These are phyloP conservation scores for Chlorella sp. DNA, from an alignment of 139 green algal species.

Conservation along the genomic window DNA sequence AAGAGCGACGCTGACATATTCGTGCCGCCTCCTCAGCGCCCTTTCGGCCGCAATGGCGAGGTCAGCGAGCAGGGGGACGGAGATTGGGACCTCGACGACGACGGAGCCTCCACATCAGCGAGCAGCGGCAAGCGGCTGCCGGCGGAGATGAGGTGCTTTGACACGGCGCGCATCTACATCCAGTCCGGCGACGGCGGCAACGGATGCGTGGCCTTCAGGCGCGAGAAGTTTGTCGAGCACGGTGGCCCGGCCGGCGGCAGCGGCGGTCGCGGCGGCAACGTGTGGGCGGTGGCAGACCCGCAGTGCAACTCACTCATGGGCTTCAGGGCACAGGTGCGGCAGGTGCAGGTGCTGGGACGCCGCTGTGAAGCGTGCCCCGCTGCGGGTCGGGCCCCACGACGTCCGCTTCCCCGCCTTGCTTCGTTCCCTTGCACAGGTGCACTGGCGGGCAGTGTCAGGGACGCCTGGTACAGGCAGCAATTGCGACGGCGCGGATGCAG, in stretches of 20 bases:
- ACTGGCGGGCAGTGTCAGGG: slow-evolving; percentile 44
- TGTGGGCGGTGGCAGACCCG: slow-evolving; percentile 74
- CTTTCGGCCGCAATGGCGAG: too few relatives aligned
- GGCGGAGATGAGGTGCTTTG: slow-evolving; percentile 86
- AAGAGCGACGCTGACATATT: too few relatives aligned
- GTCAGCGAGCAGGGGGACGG: too few relatives aligned
- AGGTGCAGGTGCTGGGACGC: too few relatives aligned
- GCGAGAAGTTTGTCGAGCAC: slow-evolving; percentile 93
- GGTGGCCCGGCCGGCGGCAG: slow-evolving; percentile 88
- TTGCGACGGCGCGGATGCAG: slow-evolving; percentile 60
- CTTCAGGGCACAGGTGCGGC: slow-evolving; percentile 63
- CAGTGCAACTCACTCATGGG: slow-evolving; percentile 65
- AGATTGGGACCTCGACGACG: too few relatives aligned
- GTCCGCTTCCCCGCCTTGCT: too few relatives aligned
- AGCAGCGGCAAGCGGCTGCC: slow-evolving; percentile 47
- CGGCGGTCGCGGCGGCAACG: slow-evolving; percentile 78
- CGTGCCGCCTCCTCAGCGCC: too few relatives aligned
- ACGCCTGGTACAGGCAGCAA: slow-evolving; percentile 28
- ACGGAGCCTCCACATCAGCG: too few relatives aligned
- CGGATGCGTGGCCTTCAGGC: slow-evolving; percentile 90
- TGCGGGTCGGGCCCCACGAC: too few relatives aligned
- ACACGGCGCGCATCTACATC: slow-evolving; percentile 87
- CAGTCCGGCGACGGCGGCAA: slow-evolving; percentile 87
- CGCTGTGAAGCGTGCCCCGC: too few relatives aligned
- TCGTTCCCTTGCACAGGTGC: slow-evolving; percentile 24